Percentiles rank a stretch among this genome's conserved stretches.
Evolutionary conservation across 768 basidiomycete species (phyloP).

Genomic region (Trametes cinnabarina): DNA sequence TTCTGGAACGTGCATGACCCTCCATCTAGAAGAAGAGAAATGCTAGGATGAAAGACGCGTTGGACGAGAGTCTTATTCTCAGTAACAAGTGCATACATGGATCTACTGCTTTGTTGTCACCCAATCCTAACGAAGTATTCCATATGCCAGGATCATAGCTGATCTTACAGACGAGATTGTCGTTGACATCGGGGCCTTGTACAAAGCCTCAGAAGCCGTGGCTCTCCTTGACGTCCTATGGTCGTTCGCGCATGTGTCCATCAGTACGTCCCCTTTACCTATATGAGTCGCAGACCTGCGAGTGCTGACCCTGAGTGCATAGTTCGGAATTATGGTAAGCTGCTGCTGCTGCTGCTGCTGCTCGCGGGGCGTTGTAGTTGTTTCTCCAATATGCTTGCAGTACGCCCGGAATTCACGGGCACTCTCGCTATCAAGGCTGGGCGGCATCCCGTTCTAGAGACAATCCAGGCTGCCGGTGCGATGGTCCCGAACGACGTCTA

Average conservation of each 20-base stretch:
- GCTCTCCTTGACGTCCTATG: slow-evolving; percentile 88
- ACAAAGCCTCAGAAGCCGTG: slow-evolving; percentile 90
- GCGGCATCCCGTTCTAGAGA: slow-evolving; percentile 85
- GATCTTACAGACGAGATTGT: slow-evolving; percentile 73
- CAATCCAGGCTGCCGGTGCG: slow-evolving; percentile 59
- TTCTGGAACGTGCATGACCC: too few relatives aligned
- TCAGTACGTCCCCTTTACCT: slow-evolving; percentile 52
- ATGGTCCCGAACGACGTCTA: slow-evolving; percentile 91
- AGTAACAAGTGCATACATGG: slow-evolving; percentile 65
- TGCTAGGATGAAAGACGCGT: slow-evolving; percentile 82
- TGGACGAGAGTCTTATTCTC: slow-evolving; percentile 85
- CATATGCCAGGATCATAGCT: slow-evolving; percentile 62
- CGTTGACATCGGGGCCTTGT: slow-evolving; percentile 72
- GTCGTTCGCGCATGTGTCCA: slow-evolving; percentile 82
- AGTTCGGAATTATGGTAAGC: slow-evolving; percentile 52
- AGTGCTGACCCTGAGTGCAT: background rate
- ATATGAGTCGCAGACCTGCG: background rate
- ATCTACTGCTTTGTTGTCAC: background rate
- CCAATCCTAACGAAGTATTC: background rate
- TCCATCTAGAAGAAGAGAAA: slow-evolving; percentile 75
- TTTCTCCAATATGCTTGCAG: slow-evolving; percentile 36
- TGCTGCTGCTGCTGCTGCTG: background rate
- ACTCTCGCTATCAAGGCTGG: slow-evolving; percentile 88
- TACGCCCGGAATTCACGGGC: slow-evolving; percentile 88
- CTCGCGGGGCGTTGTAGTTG: background rate